Evolutionary conservation across 371 early-diverging fungal species (phyloP), one percentile per base, ranked within the genome.

Genomic region (Mucor irregularis): DNA sequence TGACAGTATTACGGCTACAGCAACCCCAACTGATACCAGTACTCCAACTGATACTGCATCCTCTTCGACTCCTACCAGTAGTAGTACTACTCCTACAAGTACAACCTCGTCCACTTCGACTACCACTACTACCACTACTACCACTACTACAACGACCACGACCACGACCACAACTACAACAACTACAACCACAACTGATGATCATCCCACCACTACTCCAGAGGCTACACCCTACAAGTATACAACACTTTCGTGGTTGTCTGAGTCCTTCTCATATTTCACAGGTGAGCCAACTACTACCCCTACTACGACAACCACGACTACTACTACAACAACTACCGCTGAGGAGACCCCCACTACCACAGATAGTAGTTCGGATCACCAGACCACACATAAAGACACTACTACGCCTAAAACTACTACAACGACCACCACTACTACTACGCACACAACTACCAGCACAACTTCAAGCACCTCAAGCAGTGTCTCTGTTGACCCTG

Each of bases 211-310:
- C 16, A 26, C 19, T 25, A 28, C 6, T 26, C 37, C 4, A 47
- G 40, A 50, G 30, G 54, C 62, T 11, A 58, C 58, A 5, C 62
- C 53, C 7, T 67, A 68, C 35, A 51, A 50, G 6, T 68, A 68
- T 16, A 45, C 63, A 42, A 68, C 68, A 2, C 34, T 60, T 7
- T 42, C 54, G 21, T 68, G 63, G 63, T 25, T 63, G 14, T 48
- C 56, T 13, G 55, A 35, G 14, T 25, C 33, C 11, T 50, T 60
- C 21, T 28, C 25, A 7, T 59, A 50, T 31, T 39, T 51, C n/a
- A 47, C 63, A 10, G 43, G 44, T 4, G 10, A n/a, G n/a, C n/a
- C n/a, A n/a, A 53, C 49, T 14, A 35, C 53, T 13, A 28, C 53
- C 24, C 26, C 31, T 1, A 29, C 48, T 11, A 11, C 54, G 9